phyloP scores from a whole-genome alignment of 2,329 filamentous ascomycete species.

The Talaromyces sp. region DNA sequence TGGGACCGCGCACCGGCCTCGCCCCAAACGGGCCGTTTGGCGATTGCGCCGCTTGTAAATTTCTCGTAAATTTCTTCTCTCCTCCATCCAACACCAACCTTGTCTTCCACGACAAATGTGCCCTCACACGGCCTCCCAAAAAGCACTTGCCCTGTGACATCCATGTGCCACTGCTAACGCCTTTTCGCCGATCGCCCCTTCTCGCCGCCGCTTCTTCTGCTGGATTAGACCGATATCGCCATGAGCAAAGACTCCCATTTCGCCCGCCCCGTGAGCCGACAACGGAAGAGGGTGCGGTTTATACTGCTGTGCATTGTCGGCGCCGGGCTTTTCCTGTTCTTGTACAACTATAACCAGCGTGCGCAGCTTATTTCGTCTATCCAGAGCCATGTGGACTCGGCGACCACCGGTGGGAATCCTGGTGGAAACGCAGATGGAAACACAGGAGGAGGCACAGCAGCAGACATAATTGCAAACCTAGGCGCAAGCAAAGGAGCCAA shows the following conservation, averaged over 20 bases:
- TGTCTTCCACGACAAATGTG: background rate
- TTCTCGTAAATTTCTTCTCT: background rate
- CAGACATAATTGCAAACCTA: background rate
- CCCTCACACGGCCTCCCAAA: background rate
- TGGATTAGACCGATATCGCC: background rate
- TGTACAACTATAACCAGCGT: slow-evolving; percentile 5
- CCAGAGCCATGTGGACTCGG: background rate
- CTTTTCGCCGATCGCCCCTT: background rate
- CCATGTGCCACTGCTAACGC: too few relatives aligned
- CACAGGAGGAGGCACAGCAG: background rate
- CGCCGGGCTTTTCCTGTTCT: slow-evolving; percentile 9
- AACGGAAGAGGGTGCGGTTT: slow-evolving; percentile 8
- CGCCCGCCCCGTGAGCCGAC: slow-evolving; percentile 5
- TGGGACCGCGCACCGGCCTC: background rate
- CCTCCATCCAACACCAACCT: background rate
- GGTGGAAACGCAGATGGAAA: background rate
- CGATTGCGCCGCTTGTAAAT: background rate
- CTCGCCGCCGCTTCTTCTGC: background rate
- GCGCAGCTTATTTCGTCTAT: slow-evolving; percentile 4
- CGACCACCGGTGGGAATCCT: background rate
- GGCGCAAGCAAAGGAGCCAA: background rate
- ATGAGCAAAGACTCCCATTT: slow-evolving; percentile 8
- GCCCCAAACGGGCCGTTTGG: too few relatives aligned
- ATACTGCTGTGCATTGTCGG: slow-evolving; percentile 3
- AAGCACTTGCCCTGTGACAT: background rate